Percentiles rank a stretch among this genome's conserved stretches.
phyloP scores from a whole-genome alignment of 176 grass and related monocot species.

The Zea luxurians region DNA sequence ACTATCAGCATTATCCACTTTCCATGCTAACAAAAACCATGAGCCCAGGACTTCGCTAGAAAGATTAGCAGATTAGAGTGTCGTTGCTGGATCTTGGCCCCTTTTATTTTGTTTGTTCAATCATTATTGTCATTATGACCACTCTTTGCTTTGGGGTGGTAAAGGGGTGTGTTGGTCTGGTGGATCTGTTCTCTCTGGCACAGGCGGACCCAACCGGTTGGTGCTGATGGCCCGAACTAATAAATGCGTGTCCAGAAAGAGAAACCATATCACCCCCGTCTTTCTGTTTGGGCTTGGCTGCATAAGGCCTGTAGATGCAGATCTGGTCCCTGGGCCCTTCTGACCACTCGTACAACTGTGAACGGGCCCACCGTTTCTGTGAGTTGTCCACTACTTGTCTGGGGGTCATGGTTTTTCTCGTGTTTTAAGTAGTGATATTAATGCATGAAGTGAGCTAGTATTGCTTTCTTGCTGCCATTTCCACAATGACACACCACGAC shows the following conservation, averaged over 20 bases:
- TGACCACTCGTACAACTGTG: conserved; percentile 53
- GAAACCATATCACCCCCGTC: conserved; percentile 41
- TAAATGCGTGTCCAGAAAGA: conserved; percentile 54
- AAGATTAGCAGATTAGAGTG: conserved; percentile 32
- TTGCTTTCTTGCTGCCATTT: background rate
- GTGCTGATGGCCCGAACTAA: conserved; percentile 49
- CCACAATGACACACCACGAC: background rate
- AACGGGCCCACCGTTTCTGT: conserved; percentile 46
- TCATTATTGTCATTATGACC: conserved; percentile 45
- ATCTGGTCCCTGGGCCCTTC: conserved; percentile 59
- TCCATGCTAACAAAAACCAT: conserved; percentile 7
- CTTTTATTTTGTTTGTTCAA: conserved; percentile 34
- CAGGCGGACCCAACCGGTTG: conserved; percentile 42
- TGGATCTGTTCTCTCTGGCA: conserved; percentile 65
- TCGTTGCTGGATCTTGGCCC: conserved; percentile 24
- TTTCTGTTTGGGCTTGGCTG: conserved; percentile 59
- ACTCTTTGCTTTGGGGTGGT: conserved; percentile 44
- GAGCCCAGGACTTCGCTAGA: conserved; percentile 5
- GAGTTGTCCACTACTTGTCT: conserved; percentile 43
- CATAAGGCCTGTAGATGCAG: conserved; percentile 57
- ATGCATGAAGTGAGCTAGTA: background rate
- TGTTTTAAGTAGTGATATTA: background rate
- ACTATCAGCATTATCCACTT: background rate
- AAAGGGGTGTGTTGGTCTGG: conserved; percentile 40
- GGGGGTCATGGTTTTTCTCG: conserved; percentile 12